A percentile compares a stretch with the other conserved stretches of the same genome.
Conservation (phyloP, 75 land plant genomes). For the Cupressus sempervirens region DNA sequence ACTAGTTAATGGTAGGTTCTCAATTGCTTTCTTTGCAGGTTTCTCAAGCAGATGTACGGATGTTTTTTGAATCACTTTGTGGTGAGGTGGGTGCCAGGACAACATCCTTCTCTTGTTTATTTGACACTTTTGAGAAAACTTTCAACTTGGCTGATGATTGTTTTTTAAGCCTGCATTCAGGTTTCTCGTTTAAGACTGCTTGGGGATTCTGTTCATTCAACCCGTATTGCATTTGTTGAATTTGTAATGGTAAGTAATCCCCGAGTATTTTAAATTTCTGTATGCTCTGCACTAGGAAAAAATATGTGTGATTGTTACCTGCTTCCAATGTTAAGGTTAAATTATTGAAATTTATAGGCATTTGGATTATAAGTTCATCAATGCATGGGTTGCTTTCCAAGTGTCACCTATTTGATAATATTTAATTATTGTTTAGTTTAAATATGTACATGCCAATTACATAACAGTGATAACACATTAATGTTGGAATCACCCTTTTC, state of each 20-base stretch:
- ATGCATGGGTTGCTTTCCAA: background rate
- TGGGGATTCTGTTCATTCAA: conserved; percentile 65
- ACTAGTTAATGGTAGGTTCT: background rate
- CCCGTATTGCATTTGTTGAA: conserved; percentile 83
- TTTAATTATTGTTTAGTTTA: background rate
- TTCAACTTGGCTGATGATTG: background rate
- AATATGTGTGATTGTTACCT: background rate
- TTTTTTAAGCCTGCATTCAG: conserved; percentile 24
- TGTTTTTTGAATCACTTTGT: conserved; percentile 70
- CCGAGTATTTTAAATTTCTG: background rate
- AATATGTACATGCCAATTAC: background rate
- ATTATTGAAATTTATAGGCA: background rate
- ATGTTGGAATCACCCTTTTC: too few relatives aligned
- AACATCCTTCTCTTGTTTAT: background rate
- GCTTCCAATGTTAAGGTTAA: background rate
- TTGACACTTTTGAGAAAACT: background rate
- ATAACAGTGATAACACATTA: background rate
- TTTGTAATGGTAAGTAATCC: conserved; percentile 51
- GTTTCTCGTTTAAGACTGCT: conserved; percentile 74
- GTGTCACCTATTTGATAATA: background rate
- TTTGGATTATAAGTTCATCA: background rate
- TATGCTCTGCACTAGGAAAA: background rate
- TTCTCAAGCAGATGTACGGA: conserved; percentile 68
- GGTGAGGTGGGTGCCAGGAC: conserved; percentile 56
- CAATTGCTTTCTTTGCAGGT: conserved; percentile 42